Percentiles rank a stretch among this genome's conserved stretches.
Conservation (phyloP, 2,329 filamentous ascomycete species). For the Exophiala viscosa region DNA sequence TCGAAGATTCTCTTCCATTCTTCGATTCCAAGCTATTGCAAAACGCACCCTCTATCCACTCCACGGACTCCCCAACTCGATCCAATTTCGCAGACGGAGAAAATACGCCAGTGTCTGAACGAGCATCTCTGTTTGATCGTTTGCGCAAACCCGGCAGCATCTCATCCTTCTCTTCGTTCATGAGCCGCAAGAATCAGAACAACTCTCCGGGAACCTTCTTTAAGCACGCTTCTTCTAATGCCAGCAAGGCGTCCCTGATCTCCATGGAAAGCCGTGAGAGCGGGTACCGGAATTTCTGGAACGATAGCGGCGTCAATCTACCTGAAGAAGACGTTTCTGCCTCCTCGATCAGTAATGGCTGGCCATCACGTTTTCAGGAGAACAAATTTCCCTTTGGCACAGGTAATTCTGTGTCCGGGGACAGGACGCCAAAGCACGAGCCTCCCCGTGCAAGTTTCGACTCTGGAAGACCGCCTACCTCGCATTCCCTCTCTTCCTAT, state of each 20-base stretch:
- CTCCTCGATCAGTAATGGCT: slow-evolving; percentile 59
- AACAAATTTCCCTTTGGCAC: slow-evolving; percentile 63
- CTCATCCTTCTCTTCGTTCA: slow-evolving; percentile 91
- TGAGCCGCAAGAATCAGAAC: slow-evolving; percentile 91
- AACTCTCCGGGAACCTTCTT: slow-evolving; percentile 84
- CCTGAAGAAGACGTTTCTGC: slow-evolving; percentile 71
- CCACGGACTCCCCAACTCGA: slow-evolving; percentile 85
- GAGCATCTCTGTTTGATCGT: slow-evolving; percentile 81
- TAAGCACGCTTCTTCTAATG: slow-evolving; percentile 83
- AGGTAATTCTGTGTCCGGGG: slow-evolving; percentile 55
- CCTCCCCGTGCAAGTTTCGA: slow-evolving; percentile 81
- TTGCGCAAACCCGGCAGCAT: slow-evolving; percentile 93
- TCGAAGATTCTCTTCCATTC: slow-evolving; percentile 93
- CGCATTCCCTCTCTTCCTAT: slow-evolving; percentile 97
- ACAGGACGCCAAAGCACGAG: slow-evolving; percentile 78
- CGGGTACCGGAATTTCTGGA: slow-evolving; percentile 96
- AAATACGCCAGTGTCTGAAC: slow-evolving; percentile 58
- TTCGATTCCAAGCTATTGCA: slow-evolving; percentile 97
- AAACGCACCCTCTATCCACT: slow-evolving; percentile 75
- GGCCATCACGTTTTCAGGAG: slow-evolving; percentile 52
- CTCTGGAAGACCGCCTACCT: slow-evolving; percentile 87
- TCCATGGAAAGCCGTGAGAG: slow-evolving; percentile 94
- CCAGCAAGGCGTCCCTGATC: slow-evolving; percentile 91
- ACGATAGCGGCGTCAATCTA: slow-evolving; percentile 93
- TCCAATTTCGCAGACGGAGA: slow-evolving; percentile 73